Evolutionary conservation across 1,139 yeast genomes (phyloP), one percentile per base, ranked within the genome.

Genomic region (Magnusiomyces sp.): DNA sequence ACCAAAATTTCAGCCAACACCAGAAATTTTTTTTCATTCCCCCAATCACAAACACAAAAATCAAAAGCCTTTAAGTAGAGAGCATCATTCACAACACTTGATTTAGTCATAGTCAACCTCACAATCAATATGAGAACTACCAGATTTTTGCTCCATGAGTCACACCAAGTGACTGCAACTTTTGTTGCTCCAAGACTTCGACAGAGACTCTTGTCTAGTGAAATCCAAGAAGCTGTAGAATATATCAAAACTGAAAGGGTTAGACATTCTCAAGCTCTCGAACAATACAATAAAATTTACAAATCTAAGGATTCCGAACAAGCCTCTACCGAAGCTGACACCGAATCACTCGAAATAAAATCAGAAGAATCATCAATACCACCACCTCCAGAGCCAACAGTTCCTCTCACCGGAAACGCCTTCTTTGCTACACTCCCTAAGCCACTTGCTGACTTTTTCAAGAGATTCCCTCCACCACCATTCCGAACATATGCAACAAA

Each of bases 381-480:
- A 11, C n/a, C 10, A 11, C 38, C 45, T 17, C 29, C 40, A 2
- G 33, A 20, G 11, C 51, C 42, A 9, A 33, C 52, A 13, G 48
- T 50, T 13, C 46, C 50, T 34, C 40, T 47, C 33, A 41, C 48
- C 9, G 52, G 50, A 20, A 57, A 63, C 48, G 60, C 67, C 19
- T 60, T 53, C 46, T 68, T 67, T 48, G 49, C 51, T 17, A 63
- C 65, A 50, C 80, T 90, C 49, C 97, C 97, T 14, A 71, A 69
- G 53, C 78, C 77, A 62, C 75, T 90, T 47, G 85, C 81, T 64
- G 77, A 73, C 59, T 90, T 90, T 68, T 89, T 90, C 71, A 72
- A 79, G 51, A 82, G 79, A 64, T 86, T 80, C 62, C 97, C 97
- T 41, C 97, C 97, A 14, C 71, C 83, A 40, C 92, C 95, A n/a